phyloP scores from a whole-genome alignment of 148 eudicot genomes.

The Chenopodium suecicum region DNA sequence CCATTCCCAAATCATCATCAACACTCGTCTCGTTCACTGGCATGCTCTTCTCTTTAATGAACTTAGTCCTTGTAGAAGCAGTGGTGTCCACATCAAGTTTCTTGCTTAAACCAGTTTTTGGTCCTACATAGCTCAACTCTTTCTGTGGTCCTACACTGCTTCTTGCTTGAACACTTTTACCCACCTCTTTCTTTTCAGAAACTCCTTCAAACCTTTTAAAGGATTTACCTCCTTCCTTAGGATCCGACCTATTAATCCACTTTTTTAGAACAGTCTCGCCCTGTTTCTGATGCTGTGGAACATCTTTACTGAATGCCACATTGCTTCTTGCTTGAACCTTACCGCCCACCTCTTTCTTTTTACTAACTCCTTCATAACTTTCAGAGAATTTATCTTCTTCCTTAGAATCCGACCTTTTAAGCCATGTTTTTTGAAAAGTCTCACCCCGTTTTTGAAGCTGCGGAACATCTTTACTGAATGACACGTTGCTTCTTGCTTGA shows the following conservation, averaged over 20 bases:
- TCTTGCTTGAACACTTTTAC: conserved; percentile 3
- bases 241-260: conserved; percentile 10
- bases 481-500: no score
- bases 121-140: conserved; percentile 4
- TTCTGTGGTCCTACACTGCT: conserved; percentile 8
- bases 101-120: conserved; percentile 20
- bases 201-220: background rate
- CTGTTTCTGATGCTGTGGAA: conserved; percentile 6
- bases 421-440: no score
- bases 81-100: conserved; percentile 6
- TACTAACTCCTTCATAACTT: no score
- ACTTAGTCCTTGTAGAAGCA: conserved; percentile 20
- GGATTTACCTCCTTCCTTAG: conserved; percentile 3
- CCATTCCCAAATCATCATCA: conserved; percentile 34
- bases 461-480: no score
- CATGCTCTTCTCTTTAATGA: conserved; percentile 19
- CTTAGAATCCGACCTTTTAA: no score
- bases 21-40: conserved; percentile 23
- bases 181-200: conserved; percentile 6
- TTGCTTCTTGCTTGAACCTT: conserved; percentile 12
- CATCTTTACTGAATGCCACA: conserved; percentile 14
- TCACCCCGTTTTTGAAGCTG: no score
- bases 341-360: no score
- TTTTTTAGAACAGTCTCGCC: background rate
- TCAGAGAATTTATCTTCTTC: no score